Evolutionary conservation across 108 stramenopile genomes (phyloP).

Genomic region (Pseudonitzschia delicatissima): DNA sequence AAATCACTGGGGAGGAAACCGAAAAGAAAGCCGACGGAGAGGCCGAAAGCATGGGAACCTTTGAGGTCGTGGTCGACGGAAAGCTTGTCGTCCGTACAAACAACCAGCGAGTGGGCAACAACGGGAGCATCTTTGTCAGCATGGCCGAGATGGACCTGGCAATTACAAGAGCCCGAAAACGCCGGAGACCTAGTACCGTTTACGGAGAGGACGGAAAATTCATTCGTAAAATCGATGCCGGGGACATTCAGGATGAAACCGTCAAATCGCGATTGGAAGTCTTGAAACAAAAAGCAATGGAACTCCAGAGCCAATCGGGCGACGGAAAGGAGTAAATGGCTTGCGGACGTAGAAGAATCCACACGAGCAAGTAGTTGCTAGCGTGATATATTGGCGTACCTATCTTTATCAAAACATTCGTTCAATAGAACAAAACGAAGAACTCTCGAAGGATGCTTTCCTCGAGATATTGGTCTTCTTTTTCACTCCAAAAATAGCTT

Average conservation of each 20-base stretch:
- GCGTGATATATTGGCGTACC: no score
- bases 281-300: conserved; percentile 18
- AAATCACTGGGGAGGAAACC: conserved; percentile 17
- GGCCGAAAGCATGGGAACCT: conserved; percentile 10
- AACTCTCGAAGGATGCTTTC: no score
- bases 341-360: no score
- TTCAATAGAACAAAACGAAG: no score
- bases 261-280: conserved; percentile 19
- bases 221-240: background rate
- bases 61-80: conserved; percentile 80
- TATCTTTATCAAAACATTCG: no score
- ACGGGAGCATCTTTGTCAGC: conserved; percentile 52
- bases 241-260: background rate
- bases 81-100: conserved; percentile 60
- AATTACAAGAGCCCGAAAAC: conserved; percentile 65
- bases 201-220: conserved; percentile 39
- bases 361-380: no score
- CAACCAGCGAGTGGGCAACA: conserved; percentile 12
- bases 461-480: no score
- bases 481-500: no score
- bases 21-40: background rate
- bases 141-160: conserved; percentile 80
- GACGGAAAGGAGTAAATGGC: no score
- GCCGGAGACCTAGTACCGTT: conserved; percentile 64
- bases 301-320: background rate